Evolutionary conservation across 495 filamentous ascomycete species (phyloP), one percentile per base, ranked within the genome.

Genomic region (Talaromyces liani): DNA sequence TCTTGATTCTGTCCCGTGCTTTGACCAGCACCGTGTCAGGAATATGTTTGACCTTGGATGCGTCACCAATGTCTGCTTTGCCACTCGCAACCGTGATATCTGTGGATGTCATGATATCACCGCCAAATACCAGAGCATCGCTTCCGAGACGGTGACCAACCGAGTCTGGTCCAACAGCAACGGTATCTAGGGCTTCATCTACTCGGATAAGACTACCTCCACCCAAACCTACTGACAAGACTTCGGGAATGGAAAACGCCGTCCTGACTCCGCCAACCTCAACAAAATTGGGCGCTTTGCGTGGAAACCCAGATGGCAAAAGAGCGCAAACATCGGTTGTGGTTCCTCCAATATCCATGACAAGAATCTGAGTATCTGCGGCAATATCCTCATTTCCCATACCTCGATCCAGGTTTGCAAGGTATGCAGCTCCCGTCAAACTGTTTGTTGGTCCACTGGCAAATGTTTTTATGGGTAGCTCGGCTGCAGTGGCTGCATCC

Each of bases 271-370:
- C 82, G 1, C 72, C 80, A 20, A 85, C 71, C 51, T 65, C 73
- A 4, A 72, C 68, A 25, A 66, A 72, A 34, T 66, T 66, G n/a
- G 83, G 75, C 39, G 82, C 80, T 65, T 84, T 81, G 20, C 82
- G 73, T 6, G 83, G 82, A 58, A 83, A 83, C 2, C 83, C 82
- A 56, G 75, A 80, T 12, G 80, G 76, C 2, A 84, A 72, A 27
- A 85, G 66, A 8, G 79, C 75, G 36, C 81, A 79, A 6, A 84
- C 75, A 67, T 85, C 83, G 4, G 79, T 84, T 10, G 83, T 85
- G 0, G 83, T 85, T 4, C 83, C 83, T 36, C 83, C 83, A 59
- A 84, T 60, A n/a, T 60, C 58, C 58, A 60, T 60, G n/a, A 60
- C 58, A 10, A 60, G 58, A 27, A 60, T 45, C 36, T 60, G 58